Base-by-base conservation (phyloP, 176 grass and related monocot species). In the Chrysopogon serrulatus region DNA sequence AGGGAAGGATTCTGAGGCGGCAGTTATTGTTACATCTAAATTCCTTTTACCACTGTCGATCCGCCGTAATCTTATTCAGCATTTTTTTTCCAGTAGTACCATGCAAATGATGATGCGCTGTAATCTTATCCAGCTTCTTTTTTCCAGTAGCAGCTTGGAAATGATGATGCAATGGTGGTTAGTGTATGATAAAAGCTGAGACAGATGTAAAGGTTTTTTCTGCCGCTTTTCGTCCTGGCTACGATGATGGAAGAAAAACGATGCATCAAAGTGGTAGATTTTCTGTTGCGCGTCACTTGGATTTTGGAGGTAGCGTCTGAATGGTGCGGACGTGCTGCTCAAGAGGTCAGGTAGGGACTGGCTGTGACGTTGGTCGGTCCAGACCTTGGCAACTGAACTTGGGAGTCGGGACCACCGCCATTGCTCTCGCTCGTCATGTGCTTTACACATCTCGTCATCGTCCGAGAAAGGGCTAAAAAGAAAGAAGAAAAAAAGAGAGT, bases 1-100 rank as follows among this genome's bases (percentile, higher is more conserved):
- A 90, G 84, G 89, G 80, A 87, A 83, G 84, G 84, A 75, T 87
- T 84, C 74, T 79, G 84, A 87, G 80, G 80, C 79, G 80, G 84
- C 80, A 18, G 53, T 87, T 16, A 36, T 78, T 61, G 54, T 15
- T 90, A 61, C 84, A 79, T 79, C 49, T 68, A 63, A 84, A 70
- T 75, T 80, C 83, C 30, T 79, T 67, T 42, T 87, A n/a, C 11
- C 72, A 36, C 68, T 78, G 59, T 71, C 21, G 72, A 71, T 59
- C 65, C 0, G 48, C 73, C 70, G 18, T 32, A 71, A 18, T 78
- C 35, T n/a, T 43, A 6, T 54, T 4, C 49, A 51, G 32, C 41
- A 64, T 39, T 8, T 8, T 68, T 61, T 77, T 4, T 34, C 11
- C 0, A 36, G 26, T 9, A 10, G 13, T 77, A 6, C 16, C 5